Percentiles rank a stretch among this genome's conserved stretches.
phyloP scores from a whole-genome alignment of 441 rosid genomes.

The Erysimum cheiri region DNA sequence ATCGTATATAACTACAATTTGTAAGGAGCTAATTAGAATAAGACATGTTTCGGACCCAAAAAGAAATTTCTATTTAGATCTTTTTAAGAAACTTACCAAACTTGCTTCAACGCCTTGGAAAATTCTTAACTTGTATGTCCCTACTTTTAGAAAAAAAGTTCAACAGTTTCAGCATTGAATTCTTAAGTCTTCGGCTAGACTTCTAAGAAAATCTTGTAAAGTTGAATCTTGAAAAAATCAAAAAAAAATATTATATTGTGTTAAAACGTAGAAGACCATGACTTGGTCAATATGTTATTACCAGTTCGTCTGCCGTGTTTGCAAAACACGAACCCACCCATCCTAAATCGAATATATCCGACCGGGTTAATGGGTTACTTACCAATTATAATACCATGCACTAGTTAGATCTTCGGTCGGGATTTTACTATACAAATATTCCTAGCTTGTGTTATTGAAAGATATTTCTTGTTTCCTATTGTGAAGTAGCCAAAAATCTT shows the following conservation, averaged over 20 bases:
- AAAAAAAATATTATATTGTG: neutral
- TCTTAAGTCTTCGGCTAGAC: constrained; percentile 45
- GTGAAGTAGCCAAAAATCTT: constrained; percentile 28
- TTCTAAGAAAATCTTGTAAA: constrained; percentile 35
- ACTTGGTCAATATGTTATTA: constrained; percentile 44
- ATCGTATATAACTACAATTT: neutral
- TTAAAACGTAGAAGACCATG: constrained; percentile 41
- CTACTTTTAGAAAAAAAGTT: constrained; percentile 16
- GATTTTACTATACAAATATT: neutral
- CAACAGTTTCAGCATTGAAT: constrained; percentile 39
- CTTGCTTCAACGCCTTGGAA: constrained; percentile 38
- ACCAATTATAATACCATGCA: too few relatives aligned
- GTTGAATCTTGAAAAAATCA: constrained; percentile 21
- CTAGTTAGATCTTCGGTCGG: constrained; percentile 9
- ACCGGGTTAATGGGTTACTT: constrained; percentile 38
- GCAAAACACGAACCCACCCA: constrained; percentile 15
- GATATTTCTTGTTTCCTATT: constrained; percentile 8
- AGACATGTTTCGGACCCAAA: neutral
- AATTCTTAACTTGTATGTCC: constrained; percentile 26
- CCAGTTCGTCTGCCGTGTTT: constrained; percentile 40
- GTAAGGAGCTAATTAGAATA: neutral
- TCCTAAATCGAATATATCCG: constrained; percentile 29
- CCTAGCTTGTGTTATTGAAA: neutral
- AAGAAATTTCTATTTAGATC: neutral
- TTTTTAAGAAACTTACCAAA: constrained; percentile 33